Conservation (phyloP, 2,329 filamentous ascomycete genomes). For the Pseudocercospora crystallina region DNA sequence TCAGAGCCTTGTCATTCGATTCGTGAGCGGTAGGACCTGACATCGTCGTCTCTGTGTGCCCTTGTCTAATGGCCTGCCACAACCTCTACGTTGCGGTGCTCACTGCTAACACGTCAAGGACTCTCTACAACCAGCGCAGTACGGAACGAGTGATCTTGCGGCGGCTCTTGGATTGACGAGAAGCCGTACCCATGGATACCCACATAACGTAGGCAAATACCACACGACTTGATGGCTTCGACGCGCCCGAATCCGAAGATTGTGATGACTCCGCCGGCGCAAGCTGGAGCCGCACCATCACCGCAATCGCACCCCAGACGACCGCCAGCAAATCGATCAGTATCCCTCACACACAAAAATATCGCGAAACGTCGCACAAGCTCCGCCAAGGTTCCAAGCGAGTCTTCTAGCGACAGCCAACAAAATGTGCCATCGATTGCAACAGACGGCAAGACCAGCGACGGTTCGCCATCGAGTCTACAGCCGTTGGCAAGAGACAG, state of each 20-base stretch:
- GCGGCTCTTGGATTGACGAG: no score
- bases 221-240: slow-evolving; percentile 12
- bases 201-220: slow-evolving; percentile 10
- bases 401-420: slow-evolving; percentile 22
- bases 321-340: slow-evolving; percentile 45
- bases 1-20: no score
- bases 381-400: slow-evolving; percentile 15
- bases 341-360: slow-evolving; percentile 46
- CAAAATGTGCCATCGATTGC: neutral
- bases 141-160: no score
- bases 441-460: slow-evolving; percentile 19
- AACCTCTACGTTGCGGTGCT: no score
- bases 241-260: slow-evolving; percentile 19
- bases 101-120: no score
- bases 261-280: slow-evolving; percentile 23
- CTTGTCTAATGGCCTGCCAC: no score
- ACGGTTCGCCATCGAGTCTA: slow-evolving; percentile 41
- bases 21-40: no score
- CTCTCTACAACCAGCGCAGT: no score
- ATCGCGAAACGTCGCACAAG: slow-evolving; percentile 14
- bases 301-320: slow-evolving; percentile 33
- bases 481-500: slow-evolving; percentile 42
- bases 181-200: slow-evolving; percentile 24
- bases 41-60: no score
- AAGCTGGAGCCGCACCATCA: slow-evolving; percentile 9